Evolutionary conservation across 371 early-diverging fungal species (phyloP).

Genomic region (Mucor circinelloides): DNA sequence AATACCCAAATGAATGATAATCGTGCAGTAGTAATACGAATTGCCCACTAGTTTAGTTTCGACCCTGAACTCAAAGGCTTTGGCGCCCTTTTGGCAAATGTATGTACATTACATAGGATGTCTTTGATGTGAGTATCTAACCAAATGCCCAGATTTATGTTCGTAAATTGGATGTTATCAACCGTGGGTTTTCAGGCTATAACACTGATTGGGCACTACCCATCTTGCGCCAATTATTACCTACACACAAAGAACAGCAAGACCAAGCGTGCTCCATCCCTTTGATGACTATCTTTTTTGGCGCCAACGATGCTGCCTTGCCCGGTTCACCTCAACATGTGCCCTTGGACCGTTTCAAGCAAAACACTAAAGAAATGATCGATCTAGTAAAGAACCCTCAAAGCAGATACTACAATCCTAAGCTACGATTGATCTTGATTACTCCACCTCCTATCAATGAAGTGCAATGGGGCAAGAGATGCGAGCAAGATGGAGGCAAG

Average conservation of each 20-base stretch:
- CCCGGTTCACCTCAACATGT: slow-evolving; percentile 65
- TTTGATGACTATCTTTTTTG: slow-evolving; percentile 77
- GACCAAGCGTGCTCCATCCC: slow-evolving; percentile 39
- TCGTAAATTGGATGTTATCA: slow-evolving; percentile 77
- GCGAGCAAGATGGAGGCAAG: slow-evolving; percentile 34
- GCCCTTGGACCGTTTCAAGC: slow-evolving; percentile 59
- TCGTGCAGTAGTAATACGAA: not conserved
- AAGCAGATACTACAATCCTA: slow-evolving; percentile 59
- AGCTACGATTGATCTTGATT: slow-evolving; percentile 65
- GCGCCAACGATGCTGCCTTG: slow-evolving; percentile 82
- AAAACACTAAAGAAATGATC: slow-evolving; percentile 64
- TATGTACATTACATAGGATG: slow-evolving; percentile 16
- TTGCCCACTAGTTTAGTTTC: slow-evolving; percentile 54
- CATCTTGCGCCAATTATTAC: slow-evolving; percentile 61
- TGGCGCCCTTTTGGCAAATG: slow-evolving; percentile 66
- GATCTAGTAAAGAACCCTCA: slow-evolving; percentile 47
- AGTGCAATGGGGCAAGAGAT: slow-evolving; percentile 48
- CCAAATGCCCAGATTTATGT: slow-evolving; percentile 60
- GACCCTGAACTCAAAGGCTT: slow-evolving; percentile 67
- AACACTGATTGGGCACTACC: slow-evolving; percentile 72
- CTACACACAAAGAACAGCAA: slow-evolving; percentile 37
- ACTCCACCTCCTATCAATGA: slow-evolving; percentile 80
- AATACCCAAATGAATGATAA: not conserved
- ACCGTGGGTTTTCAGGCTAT: slow-evolving; percentile 82
- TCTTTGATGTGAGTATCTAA: not conserved